These are phyloP conservation scores for Diospyros lotus DNA, from an alignment of 148 eudicot genomes.

Conservation along the genomic window DNA sequence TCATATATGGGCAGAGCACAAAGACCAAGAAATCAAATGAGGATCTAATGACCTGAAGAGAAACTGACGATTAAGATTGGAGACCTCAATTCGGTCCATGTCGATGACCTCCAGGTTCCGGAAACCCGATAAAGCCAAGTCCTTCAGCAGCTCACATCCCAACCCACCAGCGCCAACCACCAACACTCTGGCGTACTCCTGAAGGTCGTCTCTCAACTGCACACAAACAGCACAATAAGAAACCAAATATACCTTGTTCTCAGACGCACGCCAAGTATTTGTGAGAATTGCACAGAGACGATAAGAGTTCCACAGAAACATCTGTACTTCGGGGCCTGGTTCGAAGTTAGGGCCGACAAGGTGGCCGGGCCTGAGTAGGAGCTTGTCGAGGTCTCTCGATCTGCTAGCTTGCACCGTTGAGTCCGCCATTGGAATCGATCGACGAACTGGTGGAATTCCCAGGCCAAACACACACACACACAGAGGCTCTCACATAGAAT, in stretches of 20 bases:
- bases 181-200: constrained; percentile 59
- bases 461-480: background rate
- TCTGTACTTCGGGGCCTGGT: constrained; percentile 54
- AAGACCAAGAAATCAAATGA: background rate
- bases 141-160: constrained; percentile 88
- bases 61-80: constrained; percentile 96
- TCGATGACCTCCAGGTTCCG: constrained; percentile 85
- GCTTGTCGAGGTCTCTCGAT: constrained; percentile 93
- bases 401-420: constrained; percentile 43
- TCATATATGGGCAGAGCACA: background rate
- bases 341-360: constrained; percentile 73
- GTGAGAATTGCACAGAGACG: constrained; percentile 13
- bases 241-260: background rate
- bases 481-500: constrained; percentile 13
- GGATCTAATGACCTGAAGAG: constrained; percentile 62
- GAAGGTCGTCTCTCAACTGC: constrained; percentile 74
- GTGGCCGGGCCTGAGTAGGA: constrained; percentile 78
- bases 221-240: constrained; percentile 14
- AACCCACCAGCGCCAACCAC: constrained; percentile 97
- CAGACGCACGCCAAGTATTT: constrained; percentile 13
- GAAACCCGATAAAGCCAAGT: constrained; percentile 89
- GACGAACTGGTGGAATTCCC: constrained; percentile 9
- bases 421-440: constrained; percentile 51
- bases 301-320: background rate
- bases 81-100: constrained; percentile 93